Percentiles rank a stretch among this genome's conserved stretches.
These are phyloP conservation scores for Stephania cephalantha DNA, from an alignment of 164 flowering plant genomes.

Conservation along the genomic window DNA sequence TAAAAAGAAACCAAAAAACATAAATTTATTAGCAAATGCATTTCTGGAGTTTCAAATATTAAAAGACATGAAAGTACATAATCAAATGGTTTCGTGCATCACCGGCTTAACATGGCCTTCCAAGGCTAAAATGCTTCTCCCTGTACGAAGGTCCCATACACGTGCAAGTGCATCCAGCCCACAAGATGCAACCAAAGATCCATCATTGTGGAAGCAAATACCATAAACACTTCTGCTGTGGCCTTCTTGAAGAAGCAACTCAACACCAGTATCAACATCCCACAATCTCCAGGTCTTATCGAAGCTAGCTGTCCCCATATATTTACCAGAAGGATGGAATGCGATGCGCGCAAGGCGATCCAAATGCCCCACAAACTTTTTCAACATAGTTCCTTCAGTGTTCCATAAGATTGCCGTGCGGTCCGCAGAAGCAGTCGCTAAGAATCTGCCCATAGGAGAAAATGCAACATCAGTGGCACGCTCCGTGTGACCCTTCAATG, in stretches of 20 bases:
- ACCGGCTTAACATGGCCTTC: conserved; percentile 98
- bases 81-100: conserved; percentile 15
- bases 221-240: conserved; percentile 93
- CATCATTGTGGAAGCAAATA: conserved; percentile 82
- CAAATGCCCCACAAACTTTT: conserved; percentile 79
- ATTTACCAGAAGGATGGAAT: conserved; percentile 96
- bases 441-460: conserved; percentile 58
- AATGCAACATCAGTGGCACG: conserved; percentile 90
- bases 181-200: conserved; percentile 88
- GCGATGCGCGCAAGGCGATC: conserved; percentile 89
- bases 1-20: conserved; percentile 23
- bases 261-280: conserved; percentile 76
- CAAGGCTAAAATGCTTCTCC: conserved; percentile 82
- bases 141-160: conserved; percentile 97
- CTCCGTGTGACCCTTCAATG: conserved; percentile 85
- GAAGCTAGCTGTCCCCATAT: conserved; percentile 88
- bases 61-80: not conserved
- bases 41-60: not conserved
- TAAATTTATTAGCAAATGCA: not conserved
- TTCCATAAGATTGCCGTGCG: conserved; percentile 89
- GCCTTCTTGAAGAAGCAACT: conserved; percentile 98
- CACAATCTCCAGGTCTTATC: conserved; percentile 99
- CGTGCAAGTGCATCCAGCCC: conserved; percentile 94
- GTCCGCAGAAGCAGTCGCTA: conserved; percentile 97
- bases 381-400: conserved; percentile 59